Percentiles rank a stretch among this genome's conserved stretches.
Conservation (phyloP, 2,329 filamentous ascomycete genomes). For the Fusarium mangiferae region DNA sequence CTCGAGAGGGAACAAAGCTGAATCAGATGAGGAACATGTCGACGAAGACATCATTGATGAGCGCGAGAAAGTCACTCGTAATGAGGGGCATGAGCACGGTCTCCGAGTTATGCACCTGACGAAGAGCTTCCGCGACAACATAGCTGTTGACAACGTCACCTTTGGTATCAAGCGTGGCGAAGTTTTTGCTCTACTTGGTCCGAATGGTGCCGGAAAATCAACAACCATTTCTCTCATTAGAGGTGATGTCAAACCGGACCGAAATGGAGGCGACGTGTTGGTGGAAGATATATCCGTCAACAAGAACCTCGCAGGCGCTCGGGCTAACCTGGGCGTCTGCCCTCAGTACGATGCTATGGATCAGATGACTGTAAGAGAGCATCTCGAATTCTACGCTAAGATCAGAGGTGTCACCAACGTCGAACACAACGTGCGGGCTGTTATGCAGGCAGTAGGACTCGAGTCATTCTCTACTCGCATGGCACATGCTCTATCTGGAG, state of each 20-base stretch:
- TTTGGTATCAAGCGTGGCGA: conserved; percentile 84
- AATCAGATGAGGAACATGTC: conserved; percentile 47
- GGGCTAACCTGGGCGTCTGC: conserved; percentile 86
- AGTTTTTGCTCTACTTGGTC: conserved; percentile 88
- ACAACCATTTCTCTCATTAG: conserved; percentile 90
- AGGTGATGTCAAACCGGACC: conserved; percentile 82
- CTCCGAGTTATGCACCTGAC: conserved; percentile 83
- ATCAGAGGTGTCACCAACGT: conserved; percentile 82
- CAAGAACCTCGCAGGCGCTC: conserved; percentile 75
- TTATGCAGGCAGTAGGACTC: conserved; percentile 85
- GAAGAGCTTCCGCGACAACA: conserved; percentile 79
- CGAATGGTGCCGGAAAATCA: conserved; percentile 91
- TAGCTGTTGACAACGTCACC: conserved; percentile 87
- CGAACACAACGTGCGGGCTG: conserved; percentile 78
- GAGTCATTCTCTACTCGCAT: conserved; percentile 76
- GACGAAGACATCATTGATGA: conserved; percentile 75
- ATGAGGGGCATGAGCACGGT: conserved; percentile 62
- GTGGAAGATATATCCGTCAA: conserved; percentile 82
- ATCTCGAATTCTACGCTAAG: conserved; percentile 87
- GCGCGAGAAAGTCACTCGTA: conserved; percentile 65
- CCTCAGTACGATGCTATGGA: conserved; percentile 91
- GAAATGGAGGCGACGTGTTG: conserved; percentile 79
- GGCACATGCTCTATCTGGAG: conserved; percentile 83
- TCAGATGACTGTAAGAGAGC: conserved; percentile 88
- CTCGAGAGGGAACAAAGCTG: conserved; percentile 43